Evolutionary conservation across 306 rosid genomes (phyloP).

Genomic region (Hylodesmum podocarpum): DNA sequence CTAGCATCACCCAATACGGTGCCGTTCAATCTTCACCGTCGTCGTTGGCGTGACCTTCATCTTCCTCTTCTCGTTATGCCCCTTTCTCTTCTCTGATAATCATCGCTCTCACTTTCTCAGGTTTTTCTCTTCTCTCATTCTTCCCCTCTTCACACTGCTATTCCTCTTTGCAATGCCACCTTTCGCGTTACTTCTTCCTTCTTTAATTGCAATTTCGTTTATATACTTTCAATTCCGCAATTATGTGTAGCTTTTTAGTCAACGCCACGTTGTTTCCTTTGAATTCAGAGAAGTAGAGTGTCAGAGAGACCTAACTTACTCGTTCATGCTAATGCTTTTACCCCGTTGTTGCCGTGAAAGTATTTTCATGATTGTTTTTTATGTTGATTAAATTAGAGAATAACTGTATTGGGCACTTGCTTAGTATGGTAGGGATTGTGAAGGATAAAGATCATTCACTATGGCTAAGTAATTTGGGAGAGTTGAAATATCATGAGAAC

Average conservation of each 20-base stretch:
- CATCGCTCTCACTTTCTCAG: slow-evolving; percentile 35
- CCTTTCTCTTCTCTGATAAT: background rate
- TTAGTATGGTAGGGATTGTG: no score
- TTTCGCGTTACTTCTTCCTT: background rate
- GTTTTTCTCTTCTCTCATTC: slow-evolving; percentile 12
- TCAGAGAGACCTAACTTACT: background rate
- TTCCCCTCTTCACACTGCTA: background rate
- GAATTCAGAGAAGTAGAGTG: background rate
- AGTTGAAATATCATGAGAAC: no score
- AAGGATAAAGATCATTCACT: no score
- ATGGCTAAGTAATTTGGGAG: no score
- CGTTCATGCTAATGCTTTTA: background rate
- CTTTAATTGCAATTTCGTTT: slow-evolving; percentile 3
- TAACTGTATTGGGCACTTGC: background rate
- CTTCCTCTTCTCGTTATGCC: slow-evolving; percentile 15
- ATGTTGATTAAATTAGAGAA: background rate
- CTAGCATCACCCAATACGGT: background rate
- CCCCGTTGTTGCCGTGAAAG: background rate
- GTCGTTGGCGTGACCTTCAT: background rate
- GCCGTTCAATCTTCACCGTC: slow-evolving; percentile 21
- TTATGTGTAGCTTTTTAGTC: background rate
- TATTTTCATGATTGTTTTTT: slow-evolving; percentile 5
- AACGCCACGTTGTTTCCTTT: background rate
- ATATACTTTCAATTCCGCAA: background rate
- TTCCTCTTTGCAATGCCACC: slow-evolving; percentile 11